Evolutionary conservation across 2,329 filamentous ascomycete species (phyloP), one percentile per base, ranked within the genome.

Genomic region (Grosmannia penicillata): DNA sequence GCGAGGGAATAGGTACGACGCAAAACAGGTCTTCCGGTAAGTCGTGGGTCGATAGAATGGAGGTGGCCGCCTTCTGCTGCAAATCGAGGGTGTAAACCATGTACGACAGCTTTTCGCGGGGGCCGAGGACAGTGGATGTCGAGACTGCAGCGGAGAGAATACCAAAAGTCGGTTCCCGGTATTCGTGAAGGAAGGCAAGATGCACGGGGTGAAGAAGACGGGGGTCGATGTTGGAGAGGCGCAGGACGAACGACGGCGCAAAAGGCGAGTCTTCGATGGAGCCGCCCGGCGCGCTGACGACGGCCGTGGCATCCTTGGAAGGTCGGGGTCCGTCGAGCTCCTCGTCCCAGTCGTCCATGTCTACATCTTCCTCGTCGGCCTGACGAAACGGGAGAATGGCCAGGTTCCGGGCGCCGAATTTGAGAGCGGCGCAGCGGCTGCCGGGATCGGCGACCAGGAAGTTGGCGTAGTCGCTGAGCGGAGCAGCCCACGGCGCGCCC

Each of bases 91-190:
- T 95, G 53, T 95, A 94, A 44, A 98, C 89, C 53, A 86, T 86
- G 61, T 95, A 98, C 15, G 78, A 80, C 34, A 94, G 65, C 48
- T 83, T 75, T 54, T 98, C 91, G 52, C 80, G 91, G 46, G 85
- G 74, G 51, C 86, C 82, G 38, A 96, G 65, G 4, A 83, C 78
- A 39, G 70, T 68, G n/a, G 86, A 87, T 13, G 79, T 75, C 26
- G 78, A 68, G 45, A 75, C 65, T 37, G 76, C 78, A 2, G 87
- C 83, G 33, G 85, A 91, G 30, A 98, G 67, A 43, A 98, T 87
- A 40, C 89, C 91, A 61, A 98, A 94, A 0, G 91, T 98, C 11
- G 91, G 89, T 59, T 96, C 91, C 56, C 91, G 79, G 59, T 98
- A 98, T 62, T 96, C 89, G 68, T 96, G 75, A 47, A 98, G 65